phyloP scores from a whole-genome alignment of 2,329 filamentous ascomycete genomes.

The Xylaria sp. region DNA sequence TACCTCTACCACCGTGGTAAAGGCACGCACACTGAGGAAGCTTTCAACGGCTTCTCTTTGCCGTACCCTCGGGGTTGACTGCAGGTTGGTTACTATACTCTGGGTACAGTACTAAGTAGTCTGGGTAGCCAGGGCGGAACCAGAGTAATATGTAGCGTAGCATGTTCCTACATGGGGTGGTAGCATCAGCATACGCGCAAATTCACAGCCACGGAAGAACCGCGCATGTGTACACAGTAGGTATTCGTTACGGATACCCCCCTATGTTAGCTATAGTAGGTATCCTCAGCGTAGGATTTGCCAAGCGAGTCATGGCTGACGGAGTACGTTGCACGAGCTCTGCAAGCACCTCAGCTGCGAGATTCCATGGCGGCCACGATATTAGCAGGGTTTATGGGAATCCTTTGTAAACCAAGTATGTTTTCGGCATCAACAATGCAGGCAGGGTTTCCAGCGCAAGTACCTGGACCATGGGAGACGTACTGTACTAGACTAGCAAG shows the following conservation, averaged over 20 bases:
- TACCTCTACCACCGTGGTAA: too few species aligned
- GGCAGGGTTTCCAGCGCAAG: constrained; percentile 14
- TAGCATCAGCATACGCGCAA: too few species aligned
- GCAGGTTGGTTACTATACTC: too few species aligned
- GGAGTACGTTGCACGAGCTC: constrained; percentile 22
- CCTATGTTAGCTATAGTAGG: neutral
- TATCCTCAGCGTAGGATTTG: constrained; percentile 35
- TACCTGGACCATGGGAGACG: constrained; percentile 4
- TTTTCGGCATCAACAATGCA: constrained; percentile 30
- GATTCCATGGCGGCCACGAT: constrained; percentile 35
- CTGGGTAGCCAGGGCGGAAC: too few species aligned
- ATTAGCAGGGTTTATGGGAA: constrained; percentile 26
- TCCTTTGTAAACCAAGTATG: constrained; percentile 36
- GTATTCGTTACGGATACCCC: constrained; percentile 21
- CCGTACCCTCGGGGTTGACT: too few species aligned
- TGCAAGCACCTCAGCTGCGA: constrained; percentile 36
- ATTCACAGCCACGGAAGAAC: constrained; percentile 36
- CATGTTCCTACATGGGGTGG: too few species aligned
- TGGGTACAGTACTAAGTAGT: too few species aligned
- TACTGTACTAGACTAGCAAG: constrained; percentile 20
- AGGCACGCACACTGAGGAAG: too few species aligned
- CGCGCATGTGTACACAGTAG: constrained; percentile 27
- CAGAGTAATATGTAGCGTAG: too few species aligned
- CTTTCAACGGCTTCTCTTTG: too few species aligned
- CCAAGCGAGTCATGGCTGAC: constrained; percentile 32